Evolutionary conservation across 1,284 basidiomycete species (phyloP), one percentile per base, ranked within the genome.

Genomic region (Sanghuangporus sanghuang): DNA sequence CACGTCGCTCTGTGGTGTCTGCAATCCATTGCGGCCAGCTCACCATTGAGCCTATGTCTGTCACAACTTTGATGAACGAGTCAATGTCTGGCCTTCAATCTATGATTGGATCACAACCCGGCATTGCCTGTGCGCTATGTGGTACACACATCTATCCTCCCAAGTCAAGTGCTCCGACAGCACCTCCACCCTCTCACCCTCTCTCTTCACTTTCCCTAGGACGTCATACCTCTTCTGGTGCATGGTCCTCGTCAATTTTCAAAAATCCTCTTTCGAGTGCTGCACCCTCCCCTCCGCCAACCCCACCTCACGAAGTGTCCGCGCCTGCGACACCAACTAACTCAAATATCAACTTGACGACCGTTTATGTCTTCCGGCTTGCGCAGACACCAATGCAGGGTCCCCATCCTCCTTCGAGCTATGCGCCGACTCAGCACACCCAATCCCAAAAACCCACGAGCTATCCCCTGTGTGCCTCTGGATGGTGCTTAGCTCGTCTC

Each of bases 21-120:
- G 95, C 96, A 1, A 91, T 99, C 63, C 86, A 98, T 67, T 85
- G 85, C 12, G 95, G 95, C 1, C 92, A 95, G 70, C 81, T 99
- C 9, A 86, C 87, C 14, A 90, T 99, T 62, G 96, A 98, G 72
- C 96, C 96, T 2, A 82, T 96, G 69, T 76, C 81, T 2, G 79
- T 83, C 14, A 71, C 75, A 8, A 74, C 77, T 0, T 77, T 90
- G 12, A 72, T 89, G 18, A 79, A 83, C 64, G 86, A 90, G 66
- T 67, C 75, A 46, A 67, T 74, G 64, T 23, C 73, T 67, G 48
- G 68, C 62, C 67, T 73, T 16, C 70, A 78, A 35, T 74, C 78
- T 6, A 78, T 72, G 35, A 77, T 82, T 67, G 79, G 80, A 42
- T 78, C 74, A 64, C 60, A 71, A 68, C 73, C 71, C 66, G 71